Conservation (phyloP, 2,329 filamentous ascomycete species). For the Colletotrichum tofieldiae region DNA sequence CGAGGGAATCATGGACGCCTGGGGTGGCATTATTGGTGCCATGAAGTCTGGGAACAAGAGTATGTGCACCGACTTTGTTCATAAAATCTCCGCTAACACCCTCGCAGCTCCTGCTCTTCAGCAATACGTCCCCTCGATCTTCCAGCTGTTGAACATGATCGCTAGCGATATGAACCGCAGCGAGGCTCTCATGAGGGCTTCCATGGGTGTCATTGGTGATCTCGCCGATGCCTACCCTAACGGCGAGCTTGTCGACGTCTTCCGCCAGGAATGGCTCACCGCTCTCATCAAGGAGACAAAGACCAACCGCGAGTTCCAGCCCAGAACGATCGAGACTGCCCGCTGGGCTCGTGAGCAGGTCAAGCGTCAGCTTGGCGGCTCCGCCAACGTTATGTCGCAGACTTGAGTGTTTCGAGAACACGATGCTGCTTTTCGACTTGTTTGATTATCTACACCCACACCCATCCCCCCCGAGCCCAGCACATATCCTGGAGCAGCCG, state of each 20-base stretch:
- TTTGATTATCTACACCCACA: conserved; percentile 39
- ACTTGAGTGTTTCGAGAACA: conserved; percentile 51
- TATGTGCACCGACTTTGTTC: conserved; percentile 57
- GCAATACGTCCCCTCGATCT: conserved; percentile 87
- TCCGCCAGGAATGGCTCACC: conserved; percentile 93
- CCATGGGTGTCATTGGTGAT: conserved; percentile 98
- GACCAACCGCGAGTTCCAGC: conserved; percentile 87
- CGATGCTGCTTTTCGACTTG: conserved; percentile 31
- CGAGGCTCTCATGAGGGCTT: conserved; percentile 91
- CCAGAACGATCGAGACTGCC: conserved; percentile 92
- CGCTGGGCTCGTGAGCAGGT: conserved; percentile 98
- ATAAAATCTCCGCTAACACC: conserved; percentile 47
- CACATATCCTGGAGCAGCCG: conserved; percentile 41
- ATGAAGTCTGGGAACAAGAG: conserved; percentile 89
- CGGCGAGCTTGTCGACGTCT: conserved; percentile 86
- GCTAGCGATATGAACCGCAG: conserved; percentile 89
- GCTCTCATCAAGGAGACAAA: conserved; percentile 93
- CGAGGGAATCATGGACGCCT: conserved; percentile 99
- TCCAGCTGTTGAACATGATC: conserved; percentile 87
- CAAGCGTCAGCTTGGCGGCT: conserved; percentile 84
- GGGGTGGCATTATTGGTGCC: conserved; percentile 95
- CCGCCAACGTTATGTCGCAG: conserved; percentile 67
- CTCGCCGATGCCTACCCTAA: conserved; percentile 94
- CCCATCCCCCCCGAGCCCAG: conserved; percentile 32
- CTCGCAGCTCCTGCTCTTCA: conserved; percentile 76